Conservation (phyloP, 768 basidiomycete genomes). For the Lactarius indigo region DNA sequence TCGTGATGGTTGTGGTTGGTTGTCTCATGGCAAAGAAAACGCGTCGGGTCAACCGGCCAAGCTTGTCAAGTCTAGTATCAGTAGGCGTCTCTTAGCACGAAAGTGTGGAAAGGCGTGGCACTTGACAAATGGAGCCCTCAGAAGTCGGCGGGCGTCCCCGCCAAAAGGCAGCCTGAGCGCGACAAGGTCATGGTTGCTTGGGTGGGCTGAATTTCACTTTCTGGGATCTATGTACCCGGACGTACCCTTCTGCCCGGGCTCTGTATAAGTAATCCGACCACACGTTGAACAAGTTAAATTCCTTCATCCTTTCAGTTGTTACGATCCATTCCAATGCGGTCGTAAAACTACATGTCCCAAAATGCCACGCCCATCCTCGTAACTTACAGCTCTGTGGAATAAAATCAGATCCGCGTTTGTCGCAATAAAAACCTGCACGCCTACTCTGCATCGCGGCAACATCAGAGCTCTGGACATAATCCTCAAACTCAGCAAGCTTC, state of each 20-base stretch:
- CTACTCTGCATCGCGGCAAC: constrained; percentile 92
- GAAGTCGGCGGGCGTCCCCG: no score
- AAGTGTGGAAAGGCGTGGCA: no score
- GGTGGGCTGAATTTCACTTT: background rate
- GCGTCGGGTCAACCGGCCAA: no score
- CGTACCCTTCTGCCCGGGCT: no score
- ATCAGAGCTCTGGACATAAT: constrained; percentile 89
- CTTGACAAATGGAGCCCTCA: no score
- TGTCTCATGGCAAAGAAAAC: no score
- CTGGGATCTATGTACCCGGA: no score
- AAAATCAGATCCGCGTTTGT: constrained; percentile 3
- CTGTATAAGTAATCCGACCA: background rate
- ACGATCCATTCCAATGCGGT: background rate
- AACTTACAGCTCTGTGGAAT: constrained; percentile 44
- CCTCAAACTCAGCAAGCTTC: constrained; percentile 78
- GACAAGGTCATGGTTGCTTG: no score
- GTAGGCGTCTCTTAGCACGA: no score
- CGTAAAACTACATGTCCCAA: background rate
- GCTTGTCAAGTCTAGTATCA: no score
- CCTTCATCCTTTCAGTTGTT: background rate
- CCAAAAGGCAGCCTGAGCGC: no score
- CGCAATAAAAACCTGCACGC: constrained; percentile 17
- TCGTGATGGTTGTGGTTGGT: no score
- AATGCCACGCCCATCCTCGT: background rate
- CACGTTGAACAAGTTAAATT: background rate